Evolutionary conservation across 1,139 yeast genomes (phyloP), one percentile per base, ranked within the genome.

Genomic region (Taphrina confusa): DNA sequence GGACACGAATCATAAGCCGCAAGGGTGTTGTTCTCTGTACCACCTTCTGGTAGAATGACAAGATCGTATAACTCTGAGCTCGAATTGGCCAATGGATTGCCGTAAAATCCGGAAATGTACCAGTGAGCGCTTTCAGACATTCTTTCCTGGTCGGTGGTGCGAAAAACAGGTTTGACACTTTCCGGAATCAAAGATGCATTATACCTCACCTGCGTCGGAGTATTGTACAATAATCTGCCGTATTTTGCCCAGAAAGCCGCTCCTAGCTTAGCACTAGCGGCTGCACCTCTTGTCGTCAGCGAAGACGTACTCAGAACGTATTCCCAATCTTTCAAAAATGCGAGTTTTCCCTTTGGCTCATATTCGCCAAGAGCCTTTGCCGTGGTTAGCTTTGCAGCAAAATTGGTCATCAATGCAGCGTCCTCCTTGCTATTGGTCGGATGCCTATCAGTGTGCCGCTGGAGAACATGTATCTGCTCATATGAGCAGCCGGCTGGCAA

Each of bases 401-500:
- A 42, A 18, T 16, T 23, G 31, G 31, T 27, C 47, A 42, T 42
- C 12, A 9, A 23, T 1, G 31, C 47, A 4, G 47, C 31, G 14
- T 42, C 47, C n/a, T 25, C 18, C 12, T 71, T 67, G 8, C 72
- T 71, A n/a, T 67, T 67, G 14, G 78, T 73, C 1, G 78, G 78
- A 62, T 68, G 73, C 22, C 78, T 67, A 63, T 75, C 77, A 31
- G 76, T 78, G 62, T 75, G 78, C 34, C 78, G 69, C 64, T 75
- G 78, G 37, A 75, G 67, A 9, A 75, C 70, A 61, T 75, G 78
- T n/a, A 73, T 76, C 65, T 75, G 78, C 33, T 42, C 18, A 14
- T 42, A 42, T 11, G 47, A 42, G n/a, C 47, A 42, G 20, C 47
- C 47, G 9, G 47, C 16, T 23, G 47, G 47, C 12, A 42, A 31